Base-by-base conservation (phyloP, 305 asterid genomes). In the Rubia peregrina region DNA sequence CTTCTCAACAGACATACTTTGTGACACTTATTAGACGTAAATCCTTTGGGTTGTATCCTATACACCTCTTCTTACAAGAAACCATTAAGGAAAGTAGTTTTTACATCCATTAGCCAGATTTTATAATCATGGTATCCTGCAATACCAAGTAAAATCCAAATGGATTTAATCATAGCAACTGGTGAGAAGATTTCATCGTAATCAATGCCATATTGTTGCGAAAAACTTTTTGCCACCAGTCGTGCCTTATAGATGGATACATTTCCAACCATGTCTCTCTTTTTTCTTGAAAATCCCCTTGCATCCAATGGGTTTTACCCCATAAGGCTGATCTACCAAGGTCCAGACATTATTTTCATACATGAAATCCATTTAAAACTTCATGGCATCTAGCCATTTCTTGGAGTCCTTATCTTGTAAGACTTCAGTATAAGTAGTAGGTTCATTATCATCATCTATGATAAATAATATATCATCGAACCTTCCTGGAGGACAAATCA, bases 111-210 rank as follows among this genome's bases (percentile, higher is more conserved):
- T 59, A 17, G 30, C 38, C 38, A 59, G 2, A 59, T 59, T 5
- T 59, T 11, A 21, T 59, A 59, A 16, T 60, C 65, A 26, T 60
- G 6, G 3, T 60, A 60, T 60, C 40, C 65, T 9, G 41, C 41
- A 0, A 24, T 60, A 9, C 40, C 41, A 26, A 60, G 65, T n/a
- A 60, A 60, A 9, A 60, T 60, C 36, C 19, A 16, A 60, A 60
- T 60, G 26, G 40, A 60, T 60, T 60, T 60, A 9, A 60, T 11
- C 65, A 60, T 24, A 8, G 41, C 41, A 24, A 60, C 41, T 60
- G 65, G 65, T 60, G 65, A 60, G 33, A 60, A 60, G 41, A 5
- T 60, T 60, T 60, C 65, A 60, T 60, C 65, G 13, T 60, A 60
- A 16, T 60, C 65, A 60, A 60, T 26, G 9, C 41, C 41, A 60